Conservation (phyloP, 768 basidiomycete genomes). For the Leccinum boreale region DNA sequence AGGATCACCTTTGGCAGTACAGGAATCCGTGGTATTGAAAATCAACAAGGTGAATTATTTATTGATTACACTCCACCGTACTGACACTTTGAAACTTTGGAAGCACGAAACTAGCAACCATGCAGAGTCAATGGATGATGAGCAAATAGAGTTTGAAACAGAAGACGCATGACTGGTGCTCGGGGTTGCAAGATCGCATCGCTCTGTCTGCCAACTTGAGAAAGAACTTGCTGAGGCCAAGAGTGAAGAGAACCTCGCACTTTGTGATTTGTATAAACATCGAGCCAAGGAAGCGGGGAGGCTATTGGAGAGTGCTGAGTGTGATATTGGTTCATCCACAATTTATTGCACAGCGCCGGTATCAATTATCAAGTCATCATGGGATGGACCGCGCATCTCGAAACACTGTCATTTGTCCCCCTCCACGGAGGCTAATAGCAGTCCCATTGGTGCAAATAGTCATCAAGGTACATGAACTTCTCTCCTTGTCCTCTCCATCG, state of each 20-base stretch:
- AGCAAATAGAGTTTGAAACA: background rate
- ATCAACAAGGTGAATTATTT: too few relatives aligned
- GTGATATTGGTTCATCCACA: background rate
- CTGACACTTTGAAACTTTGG: too few relatives aligned
- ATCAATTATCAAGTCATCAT: background rate
- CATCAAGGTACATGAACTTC: too few relatives aligned
- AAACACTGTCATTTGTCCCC: too few relatives aligned
- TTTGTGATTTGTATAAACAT: background rate
- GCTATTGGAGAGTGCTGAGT: background rate
- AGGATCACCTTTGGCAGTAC: too few relatives aligned
- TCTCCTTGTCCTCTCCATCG: too few relatives aligned
- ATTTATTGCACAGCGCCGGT: background rate
- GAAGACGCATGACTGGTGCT: background rate
- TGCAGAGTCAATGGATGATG: background rate
- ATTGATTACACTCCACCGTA: too few relatives aligned
- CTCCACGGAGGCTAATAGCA: too few relatives aligned
- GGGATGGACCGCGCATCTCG: too few relatives aligned
- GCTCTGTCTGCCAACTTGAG: background rate
- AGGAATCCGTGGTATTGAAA: too few relatives aligned
- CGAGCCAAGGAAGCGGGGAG: background rate
- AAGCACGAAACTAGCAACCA: too few relatives aligned
- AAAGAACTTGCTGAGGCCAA: background rate
- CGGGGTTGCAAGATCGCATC: background rate
- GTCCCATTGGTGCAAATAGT: too few relatives aligned
- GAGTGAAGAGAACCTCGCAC: background rate